Percentiles rank a stretch among this genome's conserved stretches.
Evolutionary conservation across 2,329 filamentous ascomycete species (phyloP).

Genomic region (Aphanocladium album): DNA sequence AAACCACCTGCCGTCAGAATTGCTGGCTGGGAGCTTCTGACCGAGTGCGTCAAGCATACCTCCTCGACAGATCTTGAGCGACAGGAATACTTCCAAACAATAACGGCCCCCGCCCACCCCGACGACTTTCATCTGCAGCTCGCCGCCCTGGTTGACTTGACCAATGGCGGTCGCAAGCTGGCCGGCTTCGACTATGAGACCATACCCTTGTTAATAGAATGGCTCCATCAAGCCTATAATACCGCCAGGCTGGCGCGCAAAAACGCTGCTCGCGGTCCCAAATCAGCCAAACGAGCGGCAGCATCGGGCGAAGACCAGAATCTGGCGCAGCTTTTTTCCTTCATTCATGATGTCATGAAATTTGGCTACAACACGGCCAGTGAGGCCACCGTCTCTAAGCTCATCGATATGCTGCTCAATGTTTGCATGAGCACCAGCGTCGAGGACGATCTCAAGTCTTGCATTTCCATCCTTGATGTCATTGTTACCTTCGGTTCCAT

Average conservation of each 20-base stretch:
- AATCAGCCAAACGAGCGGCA: constrained; percentile 33
- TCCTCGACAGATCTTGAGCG: constrained; percentile 62
- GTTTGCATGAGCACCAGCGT: constrained; percentile 65
- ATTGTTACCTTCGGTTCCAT: constrained; percentile 69
- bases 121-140: constrained; percentile 65
- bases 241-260: constrained; percentile 48
- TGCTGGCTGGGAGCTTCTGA: constrained; percentile 62
- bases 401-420: constrained; percentile 58
- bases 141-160: constrained; percentile 57
- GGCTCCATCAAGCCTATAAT: constrained; percentile 54
- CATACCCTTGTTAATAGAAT: constrained; percentile 55
- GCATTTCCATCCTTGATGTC: constrained; percentile 63
- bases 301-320: constrained; percentile 53
- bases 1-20: constrained; percentile 50
- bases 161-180: constrained; percentile 55
- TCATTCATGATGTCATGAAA: constrained; percentile 64
- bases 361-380: constrained; percentile 68
- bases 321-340: constrained; percentile 59
- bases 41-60: constrained; percentile 58
- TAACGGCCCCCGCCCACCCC: constrained; percentile 50
- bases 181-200: constrained; percentile 64
- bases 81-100: constrained; percentile 58
- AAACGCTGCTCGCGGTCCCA: constrained; percentile 35
- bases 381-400: constrained; percentile 53
- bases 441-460: constrained; percentile 60